Percentiles rank a stretch among this genome's conserved stretches.
Evolutionary conservation across 2,329 filamentous ascomycete species (phyloP).

Genomic region (Juglanconis oblonga): DNA sequence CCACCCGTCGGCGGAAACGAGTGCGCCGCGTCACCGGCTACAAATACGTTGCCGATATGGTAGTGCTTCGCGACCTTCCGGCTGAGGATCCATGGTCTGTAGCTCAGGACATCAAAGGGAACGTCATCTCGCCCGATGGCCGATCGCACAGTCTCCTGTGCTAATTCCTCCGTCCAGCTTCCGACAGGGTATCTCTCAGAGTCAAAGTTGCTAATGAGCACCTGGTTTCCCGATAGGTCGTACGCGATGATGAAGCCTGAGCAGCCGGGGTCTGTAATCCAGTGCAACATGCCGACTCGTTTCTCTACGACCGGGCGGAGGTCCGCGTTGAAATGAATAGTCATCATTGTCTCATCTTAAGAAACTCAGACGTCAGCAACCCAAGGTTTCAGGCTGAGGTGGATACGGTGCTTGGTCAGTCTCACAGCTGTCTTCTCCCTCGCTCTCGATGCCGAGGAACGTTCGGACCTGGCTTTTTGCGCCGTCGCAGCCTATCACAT

Average conservation of each 20-base stretch:
- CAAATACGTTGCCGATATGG: slow-evolving; percentile 31
- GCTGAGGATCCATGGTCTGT: slow-evolving; percentile 38
- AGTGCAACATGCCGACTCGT: slow-evolving; percentile 41
- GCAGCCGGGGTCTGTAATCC: slow-evolving; percentile 40
- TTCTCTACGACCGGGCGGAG: slow-evolving; percentile 34
- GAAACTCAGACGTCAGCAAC: not conserved
- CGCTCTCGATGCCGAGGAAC: slow-evolving; percentile 32
- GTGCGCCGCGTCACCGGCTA: slow-evolving; percentile 35
- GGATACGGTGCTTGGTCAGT: not conserved
- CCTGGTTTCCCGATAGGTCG: slow-evolving; percentile 37
- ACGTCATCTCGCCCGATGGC: slow-evolving; percentile 30
- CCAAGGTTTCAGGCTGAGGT: not conserved
- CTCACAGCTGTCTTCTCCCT: slow-evolving; percentile 41
- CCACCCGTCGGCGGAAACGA: slow-evolving; percentile 32
- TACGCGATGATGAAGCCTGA: slow-evolving; percentile 44
- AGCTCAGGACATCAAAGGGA: slow-evolving; percentile 37
- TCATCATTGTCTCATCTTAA: slow-evolving; percentile 43
- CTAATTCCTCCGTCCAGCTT: slow-evolving; percentile 33
- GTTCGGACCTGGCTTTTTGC: slow-evolving; percentile 31
- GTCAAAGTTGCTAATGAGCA: slow-evolving; percentile 43
- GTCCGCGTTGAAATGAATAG: slow-evolving; percentile 41
- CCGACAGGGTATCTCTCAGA: slow-evolving; percentile 31
- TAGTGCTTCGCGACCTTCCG: slow-evolving; percentile 38
- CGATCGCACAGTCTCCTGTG: slow-evolving; percentile 29
- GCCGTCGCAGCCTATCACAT: slow-evolving; percentile 36